Base-by-base conservation (phyloP, 1,284 basidiomycete genomes). In the Exobasidium rhododendri region DNA sequence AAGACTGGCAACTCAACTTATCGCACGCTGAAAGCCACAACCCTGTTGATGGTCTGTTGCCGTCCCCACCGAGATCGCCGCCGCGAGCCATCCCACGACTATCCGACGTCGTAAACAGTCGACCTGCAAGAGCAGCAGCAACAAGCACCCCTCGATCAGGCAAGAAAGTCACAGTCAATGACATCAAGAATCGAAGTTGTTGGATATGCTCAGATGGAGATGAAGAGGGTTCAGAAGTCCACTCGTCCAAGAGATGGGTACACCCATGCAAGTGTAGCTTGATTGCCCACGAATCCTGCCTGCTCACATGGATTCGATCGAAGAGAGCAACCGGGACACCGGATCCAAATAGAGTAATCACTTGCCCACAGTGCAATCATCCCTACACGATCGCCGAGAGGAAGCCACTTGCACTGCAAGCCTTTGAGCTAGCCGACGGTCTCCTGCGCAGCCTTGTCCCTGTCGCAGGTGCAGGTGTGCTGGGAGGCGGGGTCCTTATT, bases 201-300 rank as follows among this genome's bases (percentile, higher is more conserved):
- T 75, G 74, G 74, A 74, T 75, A 58, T 75, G 74, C 49, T 66
- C 69, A 14, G 72, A 74, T 14, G 70, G 70, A 3, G 74, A 75
- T 24, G 68, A 69, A 30, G 73, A 72, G 0, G 47, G 49, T 3
- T 53, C 46, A 14, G 56, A 65, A 31, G 28, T 6, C 13, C 31
- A 49, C 1, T 5, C 32, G 4, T n/a, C 40, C 2, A 59, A 6
- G 43, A 13, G 64, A 17, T 74, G 73, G 59, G 61, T 75, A 17
- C 73, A 75, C 52, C 69, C 71, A n/a, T 74, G 73, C 65, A 69
- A 71, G 22, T 75, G 73, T 51, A 71, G 67, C 10, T 66, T 75
- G n/a, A 68, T 75, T 20, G 73, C 73, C 2, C 73, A 75, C 64
- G 71, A 75, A 45, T 64, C 55, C 28, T 74, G 73, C 46, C 61